Evolutionary conservation across 2,329 filamentous ascomycete species (phyloP).

Genomic region (Chrysosphaeria jannelii): DNA sequence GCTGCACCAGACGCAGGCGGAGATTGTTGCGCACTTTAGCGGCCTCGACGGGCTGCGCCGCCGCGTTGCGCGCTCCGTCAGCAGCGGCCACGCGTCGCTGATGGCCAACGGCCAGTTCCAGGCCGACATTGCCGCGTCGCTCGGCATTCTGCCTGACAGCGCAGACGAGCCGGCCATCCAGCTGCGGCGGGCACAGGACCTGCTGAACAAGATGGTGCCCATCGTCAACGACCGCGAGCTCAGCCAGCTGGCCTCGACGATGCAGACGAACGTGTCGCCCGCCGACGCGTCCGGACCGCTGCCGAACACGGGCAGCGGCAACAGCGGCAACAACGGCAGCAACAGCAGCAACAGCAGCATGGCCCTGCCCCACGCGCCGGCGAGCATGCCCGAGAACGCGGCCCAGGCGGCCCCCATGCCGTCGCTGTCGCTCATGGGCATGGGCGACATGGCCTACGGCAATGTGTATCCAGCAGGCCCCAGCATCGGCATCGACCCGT

Average conservation of each 20-base stretch:
- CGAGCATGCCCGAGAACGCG: slow-evolving; percentile 21
- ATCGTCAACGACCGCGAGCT: slow-evolving; percentile 21
- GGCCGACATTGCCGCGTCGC: slow-evolving; percentile 6
- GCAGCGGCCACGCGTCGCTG: slow-evolving; percentile 11
- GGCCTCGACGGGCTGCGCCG: slow-evolving; percentile 15
- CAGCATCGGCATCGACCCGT: slow-evolving; percentile 77
- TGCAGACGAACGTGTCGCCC: slow-evolving; percentile 12
- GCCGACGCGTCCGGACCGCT: no score
- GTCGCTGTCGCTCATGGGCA: slow-evolving; percentile 8
- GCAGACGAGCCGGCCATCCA: slow-evolving; percentile 18
- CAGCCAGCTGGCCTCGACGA: slow-evolving; percentile 22
- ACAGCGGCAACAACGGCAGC: no score
- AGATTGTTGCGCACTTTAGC: slow-evolving; percentile 24
- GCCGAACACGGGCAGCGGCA: not conserved
- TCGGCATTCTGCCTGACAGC: slow-evolving; percentile 14
- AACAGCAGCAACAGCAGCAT: no score
- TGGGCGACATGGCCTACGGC: slow-evolving; percentile 24
- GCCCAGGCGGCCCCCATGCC: slow-evolving; percentile 26
- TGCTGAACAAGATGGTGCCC: slow-evolving; percentile 22
- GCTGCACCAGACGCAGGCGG: slow-evolving; percentile 24
- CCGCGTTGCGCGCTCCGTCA: slow-evolving; percentile 13
- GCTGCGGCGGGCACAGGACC: slow-evolving; percentile 23
- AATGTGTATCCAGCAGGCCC: slow-evolving; percentile 71
- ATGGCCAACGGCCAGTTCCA: slow-evolving; percentile 10
- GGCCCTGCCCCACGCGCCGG: slow-evolving; percentile 6